Evolutionary conservation across 1,284 basidiomycete species (phyloP).

Genomic region (Fistulinella staudtii): DNA sequence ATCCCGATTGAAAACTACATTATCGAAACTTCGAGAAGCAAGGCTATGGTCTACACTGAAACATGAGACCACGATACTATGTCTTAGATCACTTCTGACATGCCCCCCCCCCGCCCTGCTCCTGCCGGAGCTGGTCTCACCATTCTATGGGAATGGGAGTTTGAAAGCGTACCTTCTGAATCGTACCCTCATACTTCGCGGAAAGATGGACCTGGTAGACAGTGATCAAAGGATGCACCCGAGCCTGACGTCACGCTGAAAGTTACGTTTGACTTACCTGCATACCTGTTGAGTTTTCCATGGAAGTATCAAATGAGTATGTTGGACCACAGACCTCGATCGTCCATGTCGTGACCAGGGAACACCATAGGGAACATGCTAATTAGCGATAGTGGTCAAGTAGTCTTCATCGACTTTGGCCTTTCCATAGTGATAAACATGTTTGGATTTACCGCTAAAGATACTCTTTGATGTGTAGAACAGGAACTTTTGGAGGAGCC

Average conservation of each 20-base stretch:
- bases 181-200: slow-evolving; percentile 3
- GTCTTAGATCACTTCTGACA: slow-evolving; percentile 25
- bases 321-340: neutral
- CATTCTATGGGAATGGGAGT: slow-evolving; percentile 24
- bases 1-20: neutral
- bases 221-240: neutral
- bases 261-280: slow-evolving; percentile 25
- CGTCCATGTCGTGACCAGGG: neutral
- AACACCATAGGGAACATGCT: slow-evolving; percentile 23
- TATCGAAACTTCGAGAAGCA: slow-evolving; percentile 31
- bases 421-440: slow-evolving; percentile 28
- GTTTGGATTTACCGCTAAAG: slow-evolving; percentile 30
- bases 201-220: slow-evolving; percentile 24
- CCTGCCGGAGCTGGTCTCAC: slow-evolving; percentile 30
- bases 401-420: slow-evolving; percentile 31
- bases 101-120: slow-evolving; percentile 14
- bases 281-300: slow-evolving; percentile 21
- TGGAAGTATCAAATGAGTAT: slow-evolving; percentile 31
- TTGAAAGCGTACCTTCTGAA: slow-evolving; percentile 17
- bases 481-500: slow-evolving; percentile 20
- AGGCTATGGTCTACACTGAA: slow-evolving; percentile 25
- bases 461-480: slow-evolving; percentile 31
- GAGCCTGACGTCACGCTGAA: no score
- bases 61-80: slow-evolving; percentile 26
- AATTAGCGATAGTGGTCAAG: slow-evolving; percentile 20